Evolutionary conservation across 495 filamentous ascomycete species (phyloP).

Genomic region (Echria macrotheca): DNA sequence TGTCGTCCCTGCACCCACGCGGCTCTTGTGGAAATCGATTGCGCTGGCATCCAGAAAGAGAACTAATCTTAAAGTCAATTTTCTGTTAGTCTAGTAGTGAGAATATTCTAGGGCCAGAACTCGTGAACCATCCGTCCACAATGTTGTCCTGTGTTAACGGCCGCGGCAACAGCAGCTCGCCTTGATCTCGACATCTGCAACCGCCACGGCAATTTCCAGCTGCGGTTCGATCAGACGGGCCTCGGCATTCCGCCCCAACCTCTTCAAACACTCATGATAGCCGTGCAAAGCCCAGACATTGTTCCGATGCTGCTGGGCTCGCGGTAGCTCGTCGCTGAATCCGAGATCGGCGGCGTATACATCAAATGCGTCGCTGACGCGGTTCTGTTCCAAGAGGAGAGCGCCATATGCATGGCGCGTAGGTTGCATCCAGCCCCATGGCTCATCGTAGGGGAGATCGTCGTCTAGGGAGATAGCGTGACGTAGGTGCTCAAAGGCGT

Average conservation of each 20-base stretch:
- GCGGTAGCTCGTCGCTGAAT: conserved; percentile 46
- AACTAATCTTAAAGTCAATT: too few relatives aligned
- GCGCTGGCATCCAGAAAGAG: too few relatives aligned
- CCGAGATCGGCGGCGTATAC: conserved; percentile 61
- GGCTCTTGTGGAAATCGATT: too few relatives aligned
- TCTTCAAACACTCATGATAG: conserved; percentile 56
- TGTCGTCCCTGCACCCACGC: too few relatives aligned
- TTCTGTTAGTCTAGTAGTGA: too few relatives aligned
- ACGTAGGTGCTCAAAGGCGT: conserved; percentile 51
- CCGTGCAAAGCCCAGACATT: conserved; percentile 69
- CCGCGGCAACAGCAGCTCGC: conserved; percentile 59
- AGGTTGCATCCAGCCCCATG: conserved; percentile 68
- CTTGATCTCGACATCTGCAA: conserved; percentile 54
- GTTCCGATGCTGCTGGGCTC: conserved; percentile 55
- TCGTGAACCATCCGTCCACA: too few relatives aligned
- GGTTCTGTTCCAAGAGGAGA: conserved; percentile 56
- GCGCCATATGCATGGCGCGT: conserved; percentile 61
- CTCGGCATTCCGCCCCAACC: conserved; percentile 43
- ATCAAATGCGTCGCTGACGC: conserved; percentile 46
- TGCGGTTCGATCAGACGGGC: conserved; percentile 44
- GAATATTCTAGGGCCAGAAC: too few relatives aligned
- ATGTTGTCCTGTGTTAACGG: too few relatives aligned
- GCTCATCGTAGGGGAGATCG: conserved; percentile 57
- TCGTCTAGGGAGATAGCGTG: conserved; percentile 51
- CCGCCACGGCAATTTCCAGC: conserved; percentile 44